Evolutionary conservation across 192 early-diverging fungal species (phyloP).

Genomic region (Umbelopsis sp.): DNA sequence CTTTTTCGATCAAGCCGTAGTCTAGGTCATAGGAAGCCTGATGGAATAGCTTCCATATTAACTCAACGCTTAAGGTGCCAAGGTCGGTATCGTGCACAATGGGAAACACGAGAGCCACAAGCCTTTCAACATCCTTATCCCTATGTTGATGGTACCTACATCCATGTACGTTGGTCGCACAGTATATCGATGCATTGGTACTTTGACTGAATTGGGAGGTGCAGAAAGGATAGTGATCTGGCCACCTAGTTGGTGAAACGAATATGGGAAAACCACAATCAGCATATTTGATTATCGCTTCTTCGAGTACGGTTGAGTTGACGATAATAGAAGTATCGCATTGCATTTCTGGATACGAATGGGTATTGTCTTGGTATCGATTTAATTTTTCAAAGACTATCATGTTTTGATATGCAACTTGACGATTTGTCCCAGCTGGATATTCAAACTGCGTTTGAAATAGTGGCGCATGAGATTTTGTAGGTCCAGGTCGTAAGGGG

Average conservation of each 20-base stretch:
- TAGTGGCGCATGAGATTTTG: background rate
- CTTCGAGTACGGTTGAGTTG: background rate
- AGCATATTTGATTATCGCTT: background rate
- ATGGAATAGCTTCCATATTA: constrained; percentile 16
- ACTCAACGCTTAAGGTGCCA: background rate
- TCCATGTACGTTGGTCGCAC: constrained; percentile 1
- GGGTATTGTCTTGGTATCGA: background rate
- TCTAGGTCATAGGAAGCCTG: constrained; percentile 31
- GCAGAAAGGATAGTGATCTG: background rate
- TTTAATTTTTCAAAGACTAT: constrained; percentile 20
- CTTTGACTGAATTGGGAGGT: background rate
- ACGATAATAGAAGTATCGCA: background rate
- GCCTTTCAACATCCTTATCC: background rate
- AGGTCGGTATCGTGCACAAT: background rate
- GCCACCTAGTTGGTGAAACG: constrained; percentile 2
- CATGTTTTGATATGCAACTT: background rate
- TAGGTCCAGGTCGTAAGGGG: background rate
- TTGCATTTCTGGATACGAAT: background rate
- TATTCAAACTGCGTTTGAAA: background rate
- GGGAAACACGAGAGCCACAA: constrained; percentile 19
- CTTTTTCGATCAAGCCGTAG: constrained; percentile 19
- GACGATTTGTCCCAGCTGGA: background rate
- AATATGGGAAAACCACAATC: constrained; percentile 23
- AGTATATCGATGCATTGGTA: constrained; percentile 16
- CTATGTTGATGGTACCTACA: constrained; percentile 13